Percentiles rank a stretch among this genome's conserved stretches.
These are phyloP conservation scores for Agaricus sinodeliciosus DNA, from an alignment of 768 basidiomycete species.

Conservation along the genomic window DNA sequence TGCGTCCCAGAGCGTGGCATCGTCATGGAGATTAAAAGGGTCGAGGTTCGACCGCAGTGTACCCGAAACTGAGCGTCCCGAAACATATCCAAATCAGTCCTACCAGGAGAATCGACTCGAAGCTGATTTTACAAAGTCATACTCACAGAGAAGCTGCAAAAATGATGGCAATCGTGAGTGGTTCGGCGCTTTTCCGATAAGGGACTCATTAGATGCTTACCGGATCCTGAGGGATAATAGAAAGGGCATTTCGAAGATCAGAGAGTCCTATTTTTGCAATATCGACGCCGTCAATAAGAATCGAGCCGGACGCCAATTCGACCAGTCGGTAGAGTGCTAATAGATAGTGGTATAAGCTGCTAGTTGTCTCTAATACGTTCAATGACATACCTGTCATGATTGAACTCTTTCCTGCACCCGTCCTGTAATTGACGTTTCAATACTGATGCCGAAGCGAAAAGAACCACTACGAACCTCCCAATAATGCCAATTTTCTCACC, in stretches of 20 bases:
- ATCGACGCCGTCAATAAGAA: slow-evolving; percentile 79
- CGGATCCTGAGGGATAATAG: slow-evolving; percentile 84
- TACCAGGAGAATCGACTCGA: neutral
- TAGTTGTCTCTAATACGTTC: neutral
- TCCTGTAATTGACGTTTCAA: slow-evolving; percentile 29
- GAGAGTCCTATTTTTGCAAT: slow-evolving; percentile 74
- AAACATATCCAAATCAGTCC: slow-evolving; percentile 5
- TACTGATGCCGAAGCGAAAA: neutral
- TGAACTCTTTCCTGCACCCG: slow-evolving; percentile 85
- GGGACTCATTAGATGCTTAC: slow-evolving; percentile 29
- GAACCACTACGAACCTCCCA: slow-evolving; percentile 34
- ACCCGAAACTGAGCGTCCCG: slow-evolving; percentile 51
- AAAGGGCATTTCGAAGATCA: slow-evolving; percentile 59
- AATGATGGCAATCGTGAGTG: slow-evolving; percentile 10
- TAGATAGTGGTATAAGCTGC: neutral
- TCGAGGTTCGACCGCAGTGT: slow-evolving; percentile 85
- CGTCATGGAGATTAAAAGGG: slow-evolving; percentile 78
- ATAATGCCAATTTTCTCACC: slow-evolving; percentile 94
- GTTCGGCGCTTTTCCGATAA: slow-evolving; percentile 3
- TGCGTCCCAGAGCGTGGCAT: slow-evolving; percentile 82
- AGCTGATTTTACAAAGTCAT: neutral
- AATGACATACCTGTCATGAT: slow-evolving; percentile 63
- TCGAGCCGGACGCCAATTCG: slow-evolving; percentile 69
- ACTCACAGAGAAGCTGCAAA: slow-evolving; percentile 40
- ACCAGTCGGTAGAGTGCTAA: slow-evolving; percentile 76